A percentile compares a stretch with the other conserved stretches of the same genome.
phyloP scores from a whole-genome alignment of 2,329 filamentous ascomycete genomes.

The Lomentospora prolificans region DNA sequence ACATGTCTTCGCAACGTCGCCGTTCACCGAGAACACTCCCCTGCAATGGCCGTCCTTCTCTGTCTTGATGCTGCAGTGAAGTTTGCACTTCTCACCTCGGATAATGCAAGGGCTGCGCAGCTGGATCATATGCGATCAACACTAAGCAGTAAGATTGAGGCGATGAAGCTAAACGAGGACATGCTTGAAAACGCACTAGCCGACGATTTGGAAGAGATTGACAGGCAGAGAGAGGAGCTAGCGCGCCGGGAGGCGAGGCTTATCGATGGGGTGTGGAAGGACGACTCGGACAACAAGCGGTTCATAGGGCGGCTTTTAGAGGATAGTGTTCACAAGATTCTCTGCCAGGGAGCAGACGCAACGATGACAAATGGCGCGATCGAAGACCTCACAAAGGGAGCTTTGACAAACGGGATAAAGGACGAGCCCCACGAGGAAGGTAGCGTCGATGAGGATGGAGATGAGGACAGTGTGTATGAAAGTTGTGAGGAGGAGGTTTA shows the following conservation, averaged over 20 bases:
- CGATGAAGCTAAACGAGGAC: conserved; percentile 24
- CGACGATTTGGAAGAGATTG: conserved; percentile 21
- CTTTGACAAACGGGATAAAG: too few species aligned
- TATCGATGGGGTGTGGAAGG: conserved; percentile 17
- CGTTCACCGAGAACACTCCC: conserved; percentile 21
- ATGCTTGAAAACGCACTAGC: conserved; percentile 18
- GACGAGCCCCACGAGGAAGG: too few species aligned
- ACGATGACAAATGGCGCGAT: too few species aligned
- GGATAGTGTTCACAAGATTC: conserved; percentile 15
- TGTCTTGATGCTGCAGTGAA: conserved; percentile 19
- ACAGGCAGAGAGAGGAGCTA: conserved; percentile 23
- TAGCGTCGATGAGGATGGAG: too few species aligned
- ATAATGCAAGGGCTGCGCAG: conserved; percentile 17
- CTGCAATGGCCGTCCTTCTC: conserved; percentile 17
- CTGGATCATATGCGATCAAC: conserved; percentile 20
- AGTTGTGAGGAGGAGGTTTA: too few species aligned
- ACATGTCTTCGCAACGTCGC: conserved; percentile 21
- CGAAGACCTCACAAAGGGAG: too few species aligned
- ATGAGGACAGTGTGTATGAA: too few species aligned
- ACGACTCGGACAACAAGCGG: conserved; percentile 19
- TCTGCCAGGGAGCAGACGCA: too few species aligned
- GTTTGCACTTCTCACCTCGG: conserved; percentile 19
- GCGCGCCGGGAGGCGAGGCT: conserved; percentile 22
- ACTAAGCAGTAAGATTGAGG: conserved; percentile 19
- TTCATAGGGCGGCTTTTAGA: conserved; percentile 21